Percentiles rank a stretch among this genome's conserved stretches.
Conservation (phyloP, 2,329 filamentous ascomycete genomes). For the Diplodia corticola region DNA sequence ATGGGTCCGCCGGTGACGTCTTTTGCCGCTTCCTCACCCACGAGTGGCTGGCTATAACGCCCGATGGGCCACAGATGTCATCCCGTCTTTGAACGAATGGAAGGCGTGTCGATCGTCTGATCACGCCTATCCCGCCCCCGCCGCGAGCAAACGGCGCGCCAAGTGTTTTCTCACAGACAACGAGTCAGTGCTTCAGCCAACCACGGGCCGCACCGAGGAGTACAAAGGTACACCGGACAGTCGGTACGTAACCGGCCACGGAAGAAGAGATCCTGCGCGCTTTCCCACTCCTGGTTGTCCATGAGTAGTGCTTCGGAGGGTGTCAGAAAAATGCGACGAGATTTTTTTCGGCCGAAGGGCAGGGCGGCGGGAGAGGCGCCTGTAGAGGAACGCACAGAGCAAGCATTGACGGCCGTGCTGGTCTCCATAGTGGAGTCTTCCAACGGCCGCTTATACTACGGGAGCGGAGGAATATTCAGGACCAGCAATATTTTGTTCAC, state of each 20-base stretch:
- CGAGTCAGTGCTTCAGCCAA: slow-evolving; percentile 6
- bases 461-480: not conserved
- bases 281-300: not conserved
- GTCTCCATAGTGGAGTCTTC: not conserved
- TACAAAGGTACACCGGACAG: not conserved
- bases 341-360: not conserved
- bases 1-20: slow-evolving; percentile 8
- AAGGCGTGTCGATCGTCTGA: not conserved
- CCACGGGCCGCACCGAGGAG: slow-evolving; percentile 13
- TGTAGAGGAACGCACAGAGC: not conserved
- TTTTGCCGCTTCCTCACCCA: not conserved
- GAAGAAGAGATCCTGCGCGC: slow-evolving; percentile 10
- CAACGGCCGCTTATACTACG: slow-evolving; percentile 11
- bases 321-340: not conserved
- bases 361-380: not conserved
- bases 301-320: not conserved
- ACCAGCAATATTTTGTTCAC: not conserved
- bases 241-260: not conserved
- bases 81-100: not conserved
- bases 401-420: not conserved
- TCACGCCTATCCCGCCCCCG: not conserved
- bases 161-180: not conserved
- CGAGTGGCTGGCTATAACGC: not conserved
- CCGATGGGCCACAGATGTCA: slow-evolving; percentile 13
- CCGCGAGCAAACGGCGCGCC: not conserved